Base-by-base conservation (phyloP, 177 flowering plant species). In the Tripterygium wilfordii region DNA sequence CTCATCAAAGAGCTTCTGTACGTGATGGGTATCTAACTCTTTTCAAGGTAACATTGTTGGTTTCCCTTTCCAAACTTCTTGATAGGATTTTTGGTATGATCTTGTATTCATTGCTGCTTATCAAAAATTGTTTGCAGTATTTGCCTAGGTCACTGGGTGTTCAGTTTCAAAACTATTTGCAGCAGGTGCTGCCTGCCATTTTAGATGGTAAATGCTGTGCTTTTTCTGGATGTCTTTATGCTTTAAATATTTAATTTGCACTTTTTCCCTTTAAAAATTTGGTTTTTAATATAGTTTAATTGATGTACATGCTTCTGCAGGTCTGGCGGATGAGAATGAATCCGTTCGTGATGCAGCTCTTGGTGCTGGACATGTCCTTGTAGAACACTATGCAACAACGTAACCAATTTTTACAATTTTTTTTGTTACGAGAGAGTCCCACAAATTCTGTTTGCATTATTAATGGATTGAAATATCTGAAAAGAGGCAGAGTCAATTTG, bases 341-440 rank as follows among this genome's bases (percentile, higher is more conserved):
- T 94, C 99, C 57, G 99, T 94, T 27, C 97, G 99, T 56, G 99
- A 94, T 54, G 99, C 99, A 5, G 99, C 99, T 29, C 80, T 94
- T 23, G 77, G 97, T 75, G 95, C 97, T 60, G 99, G 99, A 29
- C 99, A 89, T 81, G 88, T 94, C 49, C 66, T 94, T 37, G 99
- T 94, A 53, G 99, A 94, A 66, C 96, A 94, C 60, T 90, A 94
- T 74, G 99, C 99, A 27, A 78, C 85, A 57, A 94, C 99, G 99
- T 94, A 62, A 41, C 84, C 48, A 16, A 25, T 14, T 40, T n/a
- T n/a, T n/a, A n/a, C n/a, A n/a, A n/a, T n/a, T n/a, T n/a, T n/a
- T n/a, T n/a, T n/a, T n/a, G n/a, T n/a, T n/a, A n/a, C n/a, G n/a
- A n/a, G n/a, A n/a, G n/a, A n/a, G n/a, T n/a, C n/a, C n/a, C n/a